Percentiles rank a stretch among this genome's conserved stretches.
Conservation (phyloP, 1,284 basidiomycete genomes). For the Ceratobasidium theobromae region DNA sequence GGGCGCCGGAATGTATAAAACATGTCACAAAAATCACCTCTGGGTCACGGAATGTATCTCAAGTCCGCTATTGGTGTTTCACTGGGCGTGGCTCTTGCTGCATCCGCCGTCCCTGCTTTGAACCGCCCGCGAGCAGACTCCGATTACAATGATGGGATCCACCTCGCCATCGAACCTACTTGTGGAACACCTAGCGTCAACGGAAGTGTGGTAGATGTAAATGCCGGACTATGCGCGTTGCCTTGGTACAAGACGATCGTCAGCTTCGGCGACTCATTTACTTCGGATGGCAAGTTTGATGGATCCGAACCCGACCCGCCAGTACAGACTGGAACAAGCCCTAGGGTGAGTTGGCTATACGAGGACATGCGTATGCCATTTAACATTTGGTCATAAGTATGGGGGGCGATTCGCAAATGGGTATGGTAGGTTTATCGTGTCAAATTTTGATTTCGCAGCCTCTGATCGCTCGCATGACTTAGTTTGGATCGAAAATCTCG, state of each 20-base stretch:
- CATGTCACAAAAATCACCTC: no score
- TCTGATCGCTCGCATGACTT: no score
- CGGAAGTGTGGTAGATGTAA: conserved; percentile 15
- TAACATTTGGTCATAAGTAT: background rate
- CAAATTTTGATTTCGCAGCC: background rate
- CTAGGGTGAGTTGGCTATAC: background rate
- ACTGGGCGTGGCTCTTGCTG: background rate
- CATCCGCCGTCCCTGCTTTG: background rate
- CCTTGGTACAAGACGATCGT: conserved; percentile 14
- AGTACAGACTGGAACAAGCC: conserved; percentile 21
- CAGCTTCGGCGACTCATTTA: conserved; percentile 28
- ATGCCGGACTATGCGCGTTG: conserved; percentile 16
- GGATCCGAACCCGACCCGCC: conserved; percentile 20
- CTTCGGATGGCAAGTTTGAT: conserved; percentile 21
- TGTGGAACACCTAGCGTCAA: conserved; percentile 5
- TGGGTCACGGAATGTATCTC: no score
- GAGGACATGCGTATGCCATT: background rate
- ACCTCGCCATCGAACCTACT: conserved; percentile 10
- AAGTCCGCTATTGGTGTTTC: background rate
- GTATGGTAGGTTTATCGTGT: background rate
- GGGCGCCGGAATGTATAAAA: no score
- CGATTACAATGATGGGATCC: conserved; percentile 23
- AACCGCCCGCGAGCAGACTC: background rate
- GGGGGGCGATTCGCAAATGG: conserved; percentile 27
- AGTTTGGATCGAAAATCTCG: conserved; percentile 29